Base-by-base conservation (phyloP, 2,329 filamentous ascomycete genomes). In the Colletotrichum sp. region DNA sequence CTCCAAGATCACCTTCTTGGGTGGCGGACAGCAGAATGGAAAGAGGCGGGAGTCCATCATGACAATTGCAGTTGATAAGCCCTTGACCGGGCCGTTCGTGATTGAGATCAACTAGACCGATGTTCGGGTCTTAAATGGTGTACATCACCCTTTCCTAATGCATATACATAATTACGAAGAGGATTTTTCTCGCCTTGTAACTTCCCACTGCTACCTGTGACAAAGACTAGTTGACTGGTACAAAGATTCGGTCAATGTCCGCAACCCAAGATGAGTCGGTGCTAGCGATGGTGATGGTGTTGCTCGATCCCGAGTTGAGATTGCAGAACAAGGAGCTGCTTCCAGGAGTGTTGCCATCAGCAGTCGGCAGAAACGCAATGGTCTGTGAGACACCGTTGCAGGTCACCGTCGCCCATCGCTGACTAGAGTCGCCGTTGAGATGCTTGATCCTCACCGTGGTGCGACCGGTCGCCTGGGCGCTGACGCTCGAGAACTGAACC, bases 401-500 rank as follows among this genome's bases (percentile, higher is more conserved):
- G 9, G 83, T 84, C 4, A 93, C 89, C 64, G 86, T 86, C 0
- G 89, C 90, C 80, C 88, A 90, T 55, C 92, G 82, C 79, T 91
- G 87, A 0, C 81, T 82, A 3, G 79, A 86, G 77, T 93, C 90
- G 0, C 90, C 90, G 75, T 93, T 93, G 13, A 87, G 79, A 79
- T 90, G 90, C 79, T 89, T 87, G 68, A 93, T 86, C 4, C 88
- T 83, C 16, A 93, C 83, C 0, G 91, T 92, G 4, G 87, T 90
- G 30, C 85, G 81, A 1, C 86, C 88, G 1, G 86, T 83, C 0
- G 82, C 85, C 5, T 85, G 82, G 67, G 87, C 88, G 26, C 83
- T 83, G 3, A 92, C 85, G 0, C 80, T 79, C 1, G 75, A 34
- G 67, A 93, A 90, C 0, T 86, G 87, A 6, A 92, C 83, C 0